These are phyloP conservation scores for Epichloe coenophiala DNA, from an alignment of 2,329 filamentous ascomycete genomes.

Conservation along the genomic window DNA sequence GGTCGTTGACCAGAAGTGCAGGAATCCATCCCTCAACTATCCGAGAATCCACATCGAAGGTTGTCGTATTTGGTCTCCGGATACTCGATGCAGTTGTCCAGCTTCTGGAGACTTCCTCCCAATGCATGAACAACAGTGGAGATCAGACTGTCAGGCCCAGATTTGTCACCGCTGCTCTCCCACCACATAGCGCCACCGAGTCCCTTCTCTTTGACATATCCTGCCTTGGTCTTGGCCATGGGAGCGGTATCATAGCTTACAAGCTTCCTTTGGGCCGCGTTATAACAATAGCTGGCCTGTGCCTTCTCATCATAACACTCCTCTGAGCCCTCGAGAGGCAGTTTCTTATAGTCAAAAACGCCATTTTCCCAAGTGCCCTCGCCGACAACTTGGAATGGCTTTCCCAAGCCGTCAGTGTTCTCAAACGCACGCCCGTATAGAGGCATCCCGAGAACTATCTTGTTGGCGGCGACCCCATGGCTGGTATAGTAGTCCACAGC, in stretches of 20 bases:
- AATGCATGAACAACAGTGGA: constrained; percentile 45
- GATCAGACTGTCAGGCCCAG: constrained; percentile 54
- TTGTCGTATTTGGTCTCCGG: constrained; percentile 61
- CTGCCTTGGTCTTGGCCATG: constrained; percentile 55
- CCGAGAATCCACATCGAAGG: constrained; percentile 42
- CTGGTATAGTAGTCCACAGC: constrained; percentile 59
- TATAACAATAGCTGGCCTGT: constrained; percentile 67
- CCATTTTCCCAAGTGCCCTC: constrained; percentile 74
- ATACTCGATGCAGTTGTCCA: constrained; percentile 47
- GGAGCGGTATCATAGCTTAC: constrained; percentile 66
- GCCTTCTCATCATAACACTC: constrained; percentile 51
- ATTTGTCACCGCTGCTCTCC: constrained; percentile 72
- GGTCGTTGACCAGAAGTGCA: background rate
- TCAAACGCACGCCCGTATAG: constrained; percentile 80
- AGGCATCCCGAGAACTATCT: constrained; percentile 84
- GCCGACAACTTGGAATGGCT: constrained; percentile 57
- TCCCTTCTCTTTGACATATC: constrained; percentile 51
- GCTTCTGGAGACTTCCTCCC: constrained; percentile 41
- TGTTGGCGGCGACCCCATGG: constrained; percentile 49
- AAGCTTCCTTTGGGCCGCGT: constrained; percentile 47
- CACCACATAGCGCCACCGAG: constrained; percentile 96
- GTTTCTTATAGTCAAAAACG: constrained; percentile 76
- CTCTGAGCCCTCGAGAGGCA: constrained; percentile 54
- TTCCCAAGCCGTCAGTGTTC: constrained; percentile 62
- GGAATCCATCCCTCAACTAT: constrained; percentile 17